Evolutionary conservation across 2,329 filamentous ascomycete species (phyloP).

Genomic region (Emericellopsis atlantica): DNA sequence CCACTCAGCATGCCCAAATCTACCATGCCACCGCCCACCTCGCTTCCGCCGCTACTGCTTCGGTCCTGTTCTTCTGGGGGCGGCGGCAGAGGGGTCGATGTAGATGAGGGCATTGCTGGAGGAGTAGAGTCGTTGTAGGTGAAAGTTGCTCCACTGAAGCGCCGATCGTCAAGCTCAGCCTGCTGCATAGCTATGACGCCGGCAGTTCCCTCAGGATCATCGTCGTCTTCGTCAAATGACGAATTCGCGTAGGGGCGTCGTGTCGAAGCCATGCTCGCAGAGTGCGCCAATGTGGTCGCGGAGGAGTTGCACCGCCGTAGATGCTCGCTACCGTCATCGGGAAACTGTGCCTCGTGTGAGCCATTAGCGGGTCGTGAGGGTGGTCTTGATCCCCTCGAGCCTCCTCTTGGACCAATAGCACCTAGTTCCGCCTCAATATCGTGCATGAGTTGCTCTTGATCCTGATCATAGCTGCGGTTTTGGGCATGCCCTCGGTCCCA

Average conservation of each 20-base stretch:
- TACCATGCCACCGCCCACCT: slow-evolving; percentile 46
- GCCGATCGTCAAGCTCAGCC: slow-evolving; percentile 66
- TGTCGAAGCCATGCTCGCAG: slow-evolving; percentile 8
- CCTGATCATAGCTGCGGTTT: slow-evolving; percentile 23
- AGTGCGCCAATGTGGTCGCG: slow-evolving; percentile 26
- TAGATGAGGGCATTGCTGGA: slow-evolving; percentile 11
- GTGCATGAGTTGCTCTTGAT: slow-evolving; percentile 42
- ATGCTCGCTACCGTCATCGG: slow-evolving; percentile 12
- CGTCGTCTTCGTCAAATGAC: slow-evolving; percentile 41
- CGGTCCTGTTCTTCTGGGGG: slow-evolving; percentile 33
- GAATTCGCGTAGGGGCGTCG: background rate
- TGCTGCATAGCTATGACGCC: slow-evolving; percentile 74
- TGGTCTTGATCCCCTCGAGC: slow-evolving; percentile 16
- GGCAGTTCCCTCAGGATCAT: slow-evolving; percentile 76
- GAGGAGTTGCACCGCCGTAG: slow-evolving; percentile 37
- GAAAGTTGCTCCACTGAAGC: slow-evolving; percentile 19
- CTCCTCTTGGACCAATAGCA: slow-evolving; percentile 13
- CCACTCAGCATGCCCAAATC: slow-evolving; percentile 67
- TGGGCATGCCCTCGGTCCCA: slow-evolving; percentile 18
- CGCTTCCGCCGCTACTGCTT: slow-evolving; percentile 64
- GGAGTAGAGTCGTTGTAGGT: slow-evolving; percentile 13
- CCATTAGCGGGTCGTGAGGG: too few species aligned
- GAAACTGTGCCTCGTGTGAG: too few species aligned
- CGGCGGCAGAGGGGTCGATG: slow-evolving; percentile 24
- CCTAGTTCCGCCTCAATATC: slow-evolving; percentile 44